phyloP scores from a whole-genome alignment of 768 basidiomycete species.

The Lanmaoa pseudosensibilis region DNA sequence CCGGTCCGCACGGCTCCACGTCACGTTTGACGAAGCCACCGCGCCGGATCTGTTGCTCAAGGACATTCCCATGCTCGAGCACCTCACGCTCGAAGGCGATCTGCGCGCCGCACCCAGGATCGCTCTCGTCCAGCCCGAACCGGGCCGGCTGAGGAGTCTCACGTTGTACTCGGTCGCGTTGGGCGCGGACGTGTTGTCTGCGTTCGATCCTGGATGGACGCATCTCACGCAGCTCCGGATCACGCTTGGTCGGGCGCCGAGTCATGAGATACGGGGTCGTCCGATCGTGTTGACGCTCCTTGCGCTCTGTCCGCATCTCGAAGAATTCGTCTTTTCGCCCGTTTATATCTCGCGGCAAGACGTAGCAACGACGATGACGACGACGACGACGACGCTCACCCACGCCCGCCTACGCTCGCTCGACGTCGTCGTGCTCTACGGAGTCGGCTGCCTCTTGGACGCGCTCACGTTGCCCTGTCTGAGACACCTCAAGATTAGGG shows the following conservation, averaged over 20 bases:
- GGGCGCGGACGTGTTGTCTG: background rate
- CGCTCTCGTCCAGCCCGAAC: conserved; percentile 3
- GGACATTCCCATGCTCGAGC: conserved; percentile 19
- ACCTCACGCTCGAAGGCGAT: conserved; percentile 16
- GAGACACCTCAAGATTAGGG: conserved; percentile 4
- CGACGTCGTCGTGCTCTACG: conserved; percentile 7
- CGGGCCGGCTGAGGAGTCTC: conserved; percentile 13
- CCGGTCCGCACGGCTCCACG: conserved; percentile 8
- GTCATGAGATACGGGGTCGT: background rate
- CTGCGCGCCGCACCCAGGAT: conserved; percentile 5
- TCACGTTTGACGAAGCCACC: conserved; percentile 13
- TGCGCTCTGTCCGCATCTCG: conserved; percentile 20
- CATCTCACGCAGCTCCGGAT: conserved; percentile 17
- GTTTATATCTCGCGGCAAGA: conserved; percentile 2
- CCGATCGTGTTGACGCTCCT: conserved; percentile 14
- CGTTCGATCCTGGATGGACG: conserved; percentile 15
- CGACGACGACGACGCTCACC: background rate
- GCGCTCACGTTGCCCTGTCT: conserved; percentile 17
- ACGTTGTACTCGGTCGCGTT: conserved; percentile 5
- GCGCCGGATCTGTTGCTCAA: conserved; percentile 15
- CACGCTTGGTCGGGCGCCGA: background rate
- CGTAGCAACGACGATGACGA: background rate
- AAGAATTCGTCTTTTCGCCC: conserved; percentile 8
- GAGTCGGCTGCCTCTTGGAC: conserved; percentile 6
- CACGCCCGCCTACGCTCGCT: conserved; percentile 15